Base-by-base conservation (phyloP, 495 filamentous ascomycete species). In the Lophium mytilinum region DNA sequence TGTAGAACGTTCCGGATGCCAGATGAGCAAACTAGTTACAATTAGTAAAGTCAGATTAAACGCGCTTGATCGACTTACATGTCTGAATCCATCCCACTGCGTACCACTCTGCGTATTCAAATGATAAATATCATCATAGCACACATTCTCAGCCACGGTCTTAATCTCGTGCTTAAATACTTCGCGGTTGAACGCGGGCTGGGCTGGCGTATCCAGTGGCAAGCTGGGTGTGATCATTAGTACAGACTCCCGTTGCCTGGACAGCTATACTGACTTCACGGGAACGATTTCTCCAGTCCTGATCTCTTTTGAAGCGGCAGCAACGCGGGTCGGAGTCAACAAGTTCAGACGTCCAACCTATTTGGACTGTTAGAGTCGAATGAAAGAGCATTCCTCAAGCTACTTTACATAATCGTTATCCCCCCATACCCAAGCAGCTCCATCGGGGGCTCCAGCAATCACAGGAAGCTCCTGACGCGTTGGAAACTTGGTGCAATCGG, bases 1-100 rank as follows among this genome's bases (percentile, higher is more conserved):
- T 81, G 68, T 83, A 78, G 76, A 62, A 84, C 43, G 60, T 67
- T 12, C 46, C 69, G 61, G 56, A 53, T 79, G 74, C 12, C 70
- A 68, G 53, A 76, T 70, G 69, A 76, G 60, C 30, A 56, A 47
- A 55, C 47, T 56, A 36, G 9, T 1, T 0, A 9, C 3, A 4
- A 12, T 51, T 18, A 51, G 48, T 34, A n/a, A 50, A 55, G 54
- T 53, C 58, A 55, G 68, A 51, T 40, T 57, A 48, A 41, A 37
- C 48, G 18, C 47, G 6, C 24, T 3, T 30, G 24, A 15, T 14
- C n/a, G 0, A 8, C 65, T 36, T 69, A 80, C 77, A 63, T 89
- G 86, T 47, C 83, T 74, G n/a, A 90, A 75, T 17, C 84, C 83
- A 63, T 91, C 87, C 87, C 87, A 90, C 69, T 92, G 87, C 3